Evolutionary conservation across 805 yeast genomes (phyloP).

Genomic region (Maudiozyma saulgeensis): DNA sequence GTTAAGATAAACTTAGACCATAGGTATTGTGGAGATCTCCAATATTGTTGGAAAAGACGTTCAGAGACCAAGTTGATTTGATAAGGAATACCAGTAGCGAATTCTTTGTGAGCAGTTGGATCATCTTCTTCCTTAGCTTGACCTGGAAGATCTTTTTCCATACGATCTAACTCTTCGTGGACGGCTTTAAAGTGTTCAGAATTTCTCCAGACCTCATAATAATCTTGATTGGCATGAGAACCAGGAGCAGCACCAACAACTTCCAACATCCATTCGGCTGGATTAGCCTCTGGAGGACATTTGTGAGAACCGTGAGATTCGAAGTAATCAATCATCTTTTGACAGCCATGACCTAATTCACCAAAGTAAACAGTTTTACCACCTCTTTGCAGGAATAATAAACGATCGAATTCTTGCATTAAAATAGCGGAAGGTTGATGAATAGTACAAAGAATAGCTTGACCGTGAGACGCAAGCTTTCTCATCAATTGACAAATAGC

Average conservation of each 20-base stretch:
- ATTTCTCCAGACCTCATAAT: constrained; percentile 66
- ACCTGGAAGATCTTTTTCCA: constrained; percentile 51
- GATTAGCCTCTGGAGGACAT: constrained; percentile 64
- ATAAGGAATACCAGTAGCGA: constrained; percentile 34
- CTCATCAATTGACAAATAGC: constrained; percentile 48
- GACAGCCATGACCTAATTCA: constrained; percentile 49
- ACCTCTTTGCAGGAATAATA: constrained; percentile 59
- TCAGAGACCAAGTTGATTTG: constrained; percentile 40
- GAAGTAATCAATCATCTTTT: constrained; percentile 52
- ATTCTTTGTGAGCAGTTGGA: constrained; percentile 30
- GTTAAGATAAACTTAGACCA: constrained; percentile 53
- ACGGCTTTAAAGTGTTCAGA: constrained; percentile 55
- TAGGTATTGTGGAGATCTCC: constrained; percentile 56
- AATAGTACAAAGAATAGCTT: constrained; percentile 60
- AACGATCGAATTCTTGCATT: constrained; percentile 68
- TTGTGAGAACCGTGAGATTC: constrained; percentile 54
- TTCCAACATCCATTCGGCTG: constrained; percentile 89
- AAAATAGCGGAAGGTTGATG: constrained; percentile 74
- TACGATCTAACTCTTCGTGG: constrained; percentile 46
- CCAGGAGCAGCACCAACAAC: constrained; percentile 81
- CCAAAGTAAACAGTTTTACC: constrained; percentile 73
- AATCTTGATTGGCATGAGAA: constrained; percentile 62
- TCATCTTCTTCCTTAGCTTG: constrained; percentile 17
- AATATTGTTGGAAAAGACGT: constrained; percentile 54
- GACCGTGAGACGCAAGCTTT: constrained; percentile 51